Base-by-base conservation (phyloP, 2,329 filamentous ascomycete genomes). In the Rutstroemia sydowiana region DNA sequence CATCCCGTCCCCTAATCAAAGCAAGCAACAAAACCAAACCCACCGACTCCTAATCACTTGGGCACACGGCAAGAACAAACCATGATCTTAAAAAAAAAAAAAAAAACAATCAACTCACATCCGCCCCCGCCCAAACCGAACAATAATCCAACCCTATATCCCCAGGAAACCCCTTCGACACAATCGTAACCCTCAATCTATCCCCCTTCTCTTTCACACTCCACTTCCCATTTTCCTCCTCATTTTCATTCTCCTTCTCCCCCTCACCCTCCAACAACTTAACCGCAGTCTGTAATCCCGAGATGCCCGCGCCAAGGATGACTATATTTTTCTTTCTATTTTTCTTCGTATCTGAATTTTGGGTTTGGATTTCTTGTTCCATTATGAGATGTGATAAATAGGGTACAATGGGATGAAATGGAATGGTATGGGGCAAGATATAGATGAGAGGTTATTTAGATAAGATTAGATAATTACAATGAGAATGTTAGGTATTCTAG, bases 161-260 rank as follows among this genome's bases (percentile, higher is more conserved):
- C 8, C 70, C 69, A 1, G 72, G 73, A 3, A 71, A 61, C 57
- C 73, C 66, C 6, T 69, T 63, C 7, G 72, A 71, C 6, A 75
- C 55, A 18, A 75, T 62, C 0, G 68, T 73, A 28, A 75, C 20
- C 20, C 21, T 14, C 6, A 14, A 10, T 14, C 21, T 21, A 42
- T 13, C 40, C 21, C 21, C 37, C 18, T 41, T 18, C 8, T 5
- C 40, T 21, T 20, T 9, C 16, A 18, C 31, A 13, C 18, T 13
- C 39, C 20, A 10, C 31, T 32, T 14, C 31, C 39, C 16, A 23
- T 23, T 5, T n/a, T 26, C 11, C 23, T 5, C 14, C 23, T n/a
- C n/a, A 32, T 32, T n/a, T n/a, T 8, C 13, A 13, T 16, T 13
- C 34, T 32, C 14, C 31, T 4, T 41, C 37, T 18, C n/a, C 18